phyloP scores from a whole-genome alignment of 805 yeast species.

The Kazachstania psychrophila region DNA sequence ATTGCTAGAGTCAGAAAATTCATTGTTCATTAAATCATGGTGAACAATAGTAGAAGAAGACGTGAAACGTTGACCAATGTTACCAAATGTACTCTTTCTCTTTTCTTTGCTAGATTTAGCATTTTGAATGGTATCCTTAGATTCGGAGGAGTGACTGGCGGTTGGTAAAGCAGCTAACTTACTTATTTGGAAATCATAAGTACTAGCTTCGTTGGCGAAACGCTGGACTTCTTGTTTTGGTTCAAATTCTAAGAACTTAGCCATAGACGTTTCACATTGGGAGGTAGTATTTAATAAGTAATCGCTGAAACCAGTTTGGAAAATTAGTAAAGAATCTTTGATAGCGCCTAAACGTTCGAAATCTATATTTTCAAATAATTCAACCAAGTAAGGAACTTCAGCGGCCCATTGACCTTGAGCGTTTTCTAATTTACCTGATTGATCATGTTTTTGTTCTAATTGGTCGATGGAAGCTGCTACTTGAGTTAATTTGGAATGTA shows the following conservation, averaged over 20 bases:
- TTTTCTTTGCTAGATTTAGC: slow-evolving; percentile 9
- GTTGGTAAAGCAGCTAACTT: no score
- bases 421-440: slow-evolving; percentile 33
- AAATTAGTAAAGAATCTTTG: slow-evolving; percentile 57
- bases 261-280: slow-evolving; percentile 55
- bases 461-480: slow-evolving; percentile 36
- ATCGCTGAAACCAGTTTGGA: slow-evolving; percentile 53
- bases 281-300: slow-evolving; percentile 36
- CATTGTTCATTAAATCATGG: slow-evolving; percentile 27
- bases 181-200: slow-evolving; percentile 16
- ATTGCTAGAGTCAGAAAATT: slow-evolving; percentile 25
- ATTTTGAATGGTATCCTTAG: not conserved
- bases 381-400: slow-evolving; percentile 69
- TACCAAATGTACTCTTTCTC: slow-evolving; percentile 23
- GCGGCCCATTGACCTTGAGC: slow-evolving; percentile 61
- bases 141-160: not conserved
- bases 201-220: slow-evolving; percentile 38
- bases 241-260: slow-evolving; percentile 53
- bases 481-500: slow-evolving; percentile 37
- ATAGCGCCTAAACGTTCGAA: slow-evolving; percentile 49
- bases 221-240: slow-evolving; percentile 52
- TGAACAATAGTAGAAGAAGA: slow-evolving; percentile 25
- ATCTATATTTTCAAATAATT: slow-evolving; percentile 67
- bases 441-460: slow-evolving; percentile 31
- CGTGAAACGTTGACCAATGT: slow-evolving; percentile 21